These are phyloP conservation scores for Flaveria floridana DNA, from an alignment of 140 eudicot species.

Conservation along the genomic window DNA sequence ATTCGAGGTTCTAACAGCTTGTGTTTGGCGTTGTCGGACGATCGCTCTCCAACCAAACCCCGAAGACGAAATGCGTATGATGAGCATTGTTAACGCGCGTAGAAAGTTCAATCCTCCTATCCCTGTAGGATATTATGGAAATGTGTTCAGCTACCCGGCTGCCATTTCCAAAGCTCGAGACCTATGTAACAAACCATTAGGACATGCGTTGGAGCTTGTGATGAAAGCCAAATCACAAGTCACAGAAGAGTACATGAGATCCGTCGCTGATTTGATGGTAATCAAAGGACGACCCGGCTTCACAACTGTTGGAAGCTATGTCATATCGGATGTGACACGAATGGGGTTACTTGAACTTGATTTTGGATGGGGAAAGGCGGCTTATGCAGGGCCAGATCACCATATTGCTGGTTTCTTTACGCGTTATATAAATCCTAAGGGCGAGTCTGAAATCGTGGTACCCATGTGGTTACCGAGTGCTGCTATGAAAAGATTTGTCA, in stretches of 20 bases:
- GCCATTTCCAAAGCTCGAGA: conserved; percentile 10
- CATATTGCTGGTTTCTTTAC: conserved; percentile 6
- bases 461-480: background rate
- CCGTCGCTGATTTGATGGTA: conserved; percentile 5
- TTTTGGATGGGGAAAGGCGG: conserved; percentile 11
- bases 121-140: background rate
- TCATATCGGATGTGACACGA: background rate
- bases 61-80: background rate
- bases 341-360: background rate
- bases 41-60: conserved; percentile 3
- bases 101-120: background rate
- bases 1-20: conserved; percentile 6
- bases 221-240: background rate
- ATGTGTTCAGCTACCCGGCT: background rate
- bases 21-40: conserved; percentile 10
- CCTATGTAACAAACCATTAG: conserved; percentile 15
- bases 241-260: conserved; percentile 4
- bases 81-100: background rate
- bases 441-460: background rate
- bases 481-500: conserved; percentile 1
- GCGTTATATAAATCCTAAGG: conserved; percentile 10
- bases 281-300: background rate
- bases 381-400: background rate
- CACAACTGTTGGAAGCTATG: background rate
- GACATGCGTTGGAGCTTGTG: conserved; percentile 8